Conservation (phyloP, 352 stramenopile species). For the Phytophthora citrophthora region DNA sequence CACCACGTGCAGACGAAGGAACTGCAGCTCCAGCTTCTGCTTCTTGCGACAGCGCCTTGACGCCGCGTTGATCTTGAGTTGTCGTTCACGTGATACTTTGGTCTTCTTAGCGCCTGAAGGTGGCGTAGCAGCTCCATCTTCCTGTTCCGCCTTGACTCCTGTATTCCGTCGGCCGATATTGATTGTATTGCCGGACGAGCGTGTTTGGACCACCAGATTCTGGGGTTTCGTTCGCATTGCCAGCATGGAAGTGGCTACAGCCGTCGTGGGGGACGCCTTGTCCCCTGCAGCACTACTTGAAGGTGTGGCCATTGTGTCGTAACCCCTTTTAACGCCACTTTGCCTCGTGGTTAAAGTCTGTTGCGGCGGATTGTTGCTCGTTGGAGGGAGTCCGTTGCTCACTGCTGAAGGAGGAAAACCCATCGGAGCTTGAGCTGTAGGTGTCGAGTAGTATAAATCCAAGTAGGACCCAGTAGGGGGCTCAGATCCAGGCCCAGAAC, state of each 20-base stretch:
- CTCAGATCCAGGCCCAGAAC: neutral
- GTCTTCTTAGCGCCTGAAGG: slow-evolving; percentile 59
- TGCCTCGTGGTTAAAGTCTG: slow-evolving; percentile 5
- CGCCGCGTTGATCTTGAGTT: slow-evolving; percentile 90
- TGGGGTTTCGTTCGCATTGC: slow-evolving; percentile 52
- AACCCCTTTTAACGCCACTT: slow-evolving; percentile 55
- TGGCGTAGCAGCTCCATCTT: slow-evolving; percentile 24
- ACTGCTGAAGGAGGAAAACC: slow-evolving; percentile 23
- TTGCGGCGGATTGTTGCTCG: neutral
- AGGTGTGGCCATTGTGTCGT: slow-evolving; percentile 36
- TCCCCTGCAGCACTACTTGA: slow-evolving; percentile 8
- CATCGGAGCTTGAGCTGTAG: slow-evolving; percentile 8
- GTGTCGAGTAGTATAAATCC: slow-evolving; percentile 54
- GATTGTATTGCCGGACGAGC: slow-evolving; percentile 40
- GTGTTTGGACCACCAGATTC: slow-evolving; percentile 28
- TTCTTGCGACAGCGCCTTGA: slow-evolving; percentile 85
- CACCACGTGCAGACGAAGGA: slow-evolving; percentile 81
- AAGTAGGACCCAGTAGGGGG: slow-evolving; percentile 28
- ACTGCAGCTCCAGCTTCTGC: slow-evolving; percentile 89
- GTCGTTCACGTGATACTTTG: slow-evolving; percentile 84
- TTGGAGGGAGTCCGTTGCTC: slow-evolving; percentile 24
- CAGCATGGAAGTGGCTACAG: slow-evolving; percentile 73
- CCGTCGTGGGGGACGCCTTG: slow-evolving; percentile 51
- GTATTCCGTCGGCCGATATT: slow-evolving; percentile 26
- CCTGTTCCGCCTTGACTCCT: slow-evolving; percentile 37